phyloP scores from a whole-genome alignment of 257 asterid genomes.

The Craterostigma plantagineum region DNA sequence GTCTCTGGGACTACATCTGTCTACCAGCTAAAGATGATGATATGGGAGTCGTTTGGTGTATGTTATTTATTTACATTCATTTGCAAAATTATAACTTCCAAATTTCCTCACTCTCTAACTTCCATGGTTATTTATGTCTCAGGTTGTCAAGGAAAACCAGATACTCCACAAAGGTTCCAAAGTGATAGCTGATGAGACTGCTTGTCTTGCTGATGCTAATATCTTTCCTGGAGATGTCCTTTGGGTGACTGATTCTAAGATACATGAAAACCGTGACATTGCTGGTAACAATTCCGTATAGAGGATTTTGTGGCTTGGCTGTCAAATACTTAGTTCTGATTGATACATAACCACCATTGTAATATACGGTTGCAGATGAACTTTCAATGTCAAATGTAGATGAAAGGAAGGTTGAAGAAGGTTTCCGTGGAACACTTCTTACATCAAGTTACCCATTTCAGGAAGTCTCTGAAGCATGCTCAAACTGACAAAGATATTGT shows the following conservation, averaged over 20 bases:
- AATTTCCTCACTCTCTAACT: neutral
- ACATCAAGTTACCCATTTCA: conserved; percentile 55
- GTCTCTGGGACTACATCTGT: conserved; percentile 81
- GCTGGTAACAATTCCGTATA: conserved; percentile 42
- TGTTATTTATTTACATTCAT: conserved; percentile 2
- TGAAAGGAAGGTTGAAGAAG: conserved; percentile 42
- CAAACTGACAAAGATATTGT: conserved; percentile 16
- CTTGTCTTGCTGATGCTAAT: conserved; percentile 65
- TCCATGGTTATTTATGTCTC: conserved; percentile 11
- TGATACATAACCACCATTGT: neutral
- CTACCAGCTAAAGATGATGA: conserved; percentile 96
- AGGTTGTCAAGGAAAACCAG: conserved; percentile 95
- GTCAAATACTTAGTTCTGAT: neutral
- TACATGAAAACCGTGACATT: conserved; percentile 94
- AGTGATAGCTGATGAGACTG: conserved; percentile 56
- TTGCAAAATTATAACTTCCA: neutral
- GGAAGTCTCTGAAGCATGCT: conserved; percentile 48
- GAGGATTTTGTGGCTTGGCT: neutral
- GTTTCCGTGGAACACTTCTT: conserved; percentile 93
- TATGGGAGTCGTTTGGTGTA: conserved; percentile 99
- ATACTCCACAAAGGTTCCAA: conserved; percentile 79
- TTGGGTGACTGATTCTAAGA: conserved; percentile 92
- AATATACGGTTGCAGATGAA: conserved; percentile 37
- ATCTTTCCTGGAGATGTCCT: conserved; percentile 84
- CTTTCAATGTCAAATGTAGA: conserved; percentile 54